Conservation (phyloP, 2,329 filamentous ascomycete species). For the Fusarium sp. region DNA sequence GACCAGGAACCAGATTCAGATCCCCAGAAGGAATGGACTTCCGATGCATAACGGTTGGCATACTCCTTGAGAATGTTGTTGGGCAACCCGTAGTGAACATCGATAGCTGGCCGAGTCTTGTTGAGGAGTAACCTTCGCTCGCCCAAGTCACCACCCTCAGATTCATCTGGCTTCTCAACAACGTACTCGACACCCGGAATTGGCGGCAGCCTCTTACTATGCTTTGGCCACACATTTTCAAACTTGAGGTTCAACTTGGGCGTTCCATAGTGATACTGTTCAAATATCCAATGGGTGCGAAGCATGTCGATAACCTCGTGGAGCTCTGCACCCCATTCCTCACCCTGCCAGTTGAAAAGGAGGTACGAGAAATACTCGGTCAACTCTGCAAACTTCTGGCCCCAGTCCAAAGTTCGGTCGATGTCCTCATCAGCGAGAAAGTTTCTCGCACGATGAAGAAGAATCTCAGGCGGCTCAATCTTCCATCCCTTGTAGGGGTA, state of each 20-base stretch:
- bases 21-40: constrained; percentile 22
- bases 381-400: constrained; percentile 51
- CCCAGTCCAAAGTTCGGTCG: constrained; percentile 55
- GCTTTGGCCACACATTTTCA: constrained; percentile 18
- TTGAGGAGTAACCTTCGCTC: constrained; percentile 30
- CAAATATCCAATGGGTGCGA: constrained; percentile 49
- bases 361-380: constrained; percentile 54
- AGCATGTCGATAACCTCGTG: constrained; percentile 49
- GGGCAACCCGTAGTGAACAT: constrained; percentile 43
- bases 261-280: constrained; percentile 50
- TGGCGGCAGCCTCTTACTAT: constrained; percentile 45
- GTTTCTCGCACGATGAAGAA: constrained; percentile 49
- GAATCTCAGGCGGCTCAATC: constrained; percentile 48
- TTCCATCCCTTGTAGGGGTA: constrained; percentile 50
- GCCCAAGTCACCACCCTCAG: constrained; percentile 6
- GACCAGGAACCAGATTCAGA: not conserved
- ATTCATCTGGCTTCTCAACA: not conserved
- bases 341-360: constrained; percentile 27
- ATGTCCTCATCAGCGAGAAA: constrained; percentile 63
- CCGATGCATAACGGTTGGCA: constrained; percentile 15
- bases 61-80: constrained; percentile 20
- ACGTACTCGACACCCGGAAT: constrained; percentile 27
- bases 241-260: constrained; percentile 45
- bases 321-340: constrained; percentile 48
- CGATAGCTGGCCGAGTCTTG: constrained; percentile 24